Conservation (phyloP, 495 filamentous ascomycete genomes). For the Hypoxylon rickii region DNA sequence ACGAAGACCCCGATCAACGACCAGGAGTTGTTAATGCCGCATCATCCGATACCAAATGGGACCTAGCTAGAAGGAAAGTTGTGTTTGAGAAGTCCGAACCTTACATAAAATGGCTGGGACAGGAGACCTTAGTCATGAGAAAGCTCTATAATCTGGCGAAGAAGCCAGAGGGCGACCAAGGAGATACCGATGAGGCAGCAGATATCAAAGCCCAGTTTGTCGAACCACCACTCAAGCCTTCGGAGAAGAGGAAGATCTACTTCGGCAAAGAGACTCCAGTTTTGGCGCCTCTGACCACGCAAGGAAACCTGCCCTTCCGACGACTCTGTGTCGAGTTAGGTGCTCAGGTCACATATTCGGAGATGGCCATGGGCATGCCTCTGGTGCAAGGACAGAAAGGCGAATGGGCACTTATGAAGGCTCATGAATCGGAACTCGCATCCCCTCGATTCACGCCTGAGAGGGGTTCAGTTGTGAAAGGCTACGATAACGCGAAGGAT, state of each 20-base stretch:
- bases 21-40: constrained; percentile 76
- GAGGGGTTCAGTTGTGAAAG: constrained; percentile 59
- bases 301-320: constrained; percentile 96
- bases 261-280: constrained; percentile 92
- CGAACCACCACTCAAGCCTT: constrained; percentile 84
- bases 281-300: constrained; percentile 84
- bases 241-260: constrained; percentile 90
- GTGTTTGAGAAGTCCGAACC: constrained; percentile 70
- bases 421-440: constrained; percentile 76
- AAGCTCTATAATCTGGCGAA: constrained; percentile 54
- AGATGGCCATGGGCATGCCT: constrained; percentile 94
- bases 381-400: constrained; percentile 87
- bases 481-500: constrained; percentile 82
- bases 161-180: constrained; percentile 46
- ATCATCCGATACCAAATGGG: constrained; percentile 64
- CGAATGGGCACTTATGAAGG: constrained; percentile 94
- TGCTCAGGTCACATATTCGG: constrained; percentile 92
- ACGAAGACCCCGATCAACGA: constrained; percentile 40
- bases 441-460: constrained; percentile 60
- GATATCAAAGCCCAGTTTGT: constrained; percentile 78
- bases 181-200: constrained; percentile 45
- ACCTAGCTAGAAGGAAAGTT: constrained; percentile 69
- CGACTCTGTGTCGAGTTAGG: constrained; percentile 89
- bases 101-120: constrained; percentile 75
- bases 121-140: constrained; percentile 59